A percentile compares a stretch with the other conserved stretches of the same genome.
Evolutionary conservation across 2,329 filamentous ascomycete genomes (phyloP).

Genomic region (Raffaelea ambrosiae): DNA sequence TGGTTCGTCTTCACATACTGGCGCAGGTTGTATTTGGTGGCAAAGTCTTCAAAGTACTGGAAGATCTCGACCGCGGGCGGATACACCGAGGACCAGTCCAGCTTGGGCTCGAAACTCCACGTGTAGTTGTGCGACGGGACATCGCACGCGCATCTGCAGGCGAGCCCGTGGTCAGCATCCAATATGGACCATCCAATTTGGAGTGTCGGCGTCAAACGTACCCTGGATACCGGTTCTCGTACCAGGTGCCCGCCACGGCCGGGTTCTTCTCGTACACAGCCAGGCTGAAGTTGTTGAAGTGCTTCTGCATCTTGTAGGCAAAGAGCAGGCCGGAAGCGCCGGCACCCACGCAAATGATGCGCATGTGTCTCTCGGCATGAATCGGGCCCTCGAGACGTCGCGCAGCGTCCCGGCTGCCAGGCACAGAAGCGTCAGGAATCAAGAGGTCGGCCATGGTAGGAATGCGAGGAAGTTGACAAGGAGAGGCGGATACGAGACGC

Average conservation of each 20-base stretch:
- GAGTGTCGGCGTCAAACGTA: conserved; percentile 10
- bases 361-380: conserved; percentile 13
- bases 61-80: conserved; percentile 15
- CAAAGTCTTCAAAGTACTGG: conserved; percentile 23
- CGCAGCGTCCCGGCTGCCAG: conserved; percentile 5
- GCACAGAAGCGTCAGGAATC: conserved; percentile 3
- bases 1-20: conserved; percentile 35
- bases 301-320: conserved; percentile 36
- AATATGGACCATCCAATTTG: too few species aligned
- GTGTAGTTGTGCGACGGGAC: conserved; percentile 44
- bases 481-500: too few species aligned
- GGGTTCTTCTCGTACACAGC: conserved; percentile 38
- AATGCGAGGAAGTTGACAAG: neutral
- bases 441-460: conserved; percentile 7
- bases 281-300: conserved; percentile 27
- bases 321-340: conserved; percentile 35
- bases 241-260: conserved; percentile 40
- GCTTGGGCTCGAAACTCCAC: conserved; percentile 14
- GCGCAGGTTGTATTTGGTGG: conserved; percentile 23
- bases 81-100: conserved; percentile 22
- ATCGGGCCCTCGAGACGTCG: conserved; percentile 12
- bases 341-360: conserved; percentile 33
- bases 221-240: conserved; percentile 37
- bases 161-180: neutral
- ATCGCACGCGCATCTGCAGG: conserved; percentile 33